Evolutionary conservation across 108 stramenopile species (phyloP), one percentile per base, ranked within the genome.

Genomic region (Discostella stelligeroides): DNA sequence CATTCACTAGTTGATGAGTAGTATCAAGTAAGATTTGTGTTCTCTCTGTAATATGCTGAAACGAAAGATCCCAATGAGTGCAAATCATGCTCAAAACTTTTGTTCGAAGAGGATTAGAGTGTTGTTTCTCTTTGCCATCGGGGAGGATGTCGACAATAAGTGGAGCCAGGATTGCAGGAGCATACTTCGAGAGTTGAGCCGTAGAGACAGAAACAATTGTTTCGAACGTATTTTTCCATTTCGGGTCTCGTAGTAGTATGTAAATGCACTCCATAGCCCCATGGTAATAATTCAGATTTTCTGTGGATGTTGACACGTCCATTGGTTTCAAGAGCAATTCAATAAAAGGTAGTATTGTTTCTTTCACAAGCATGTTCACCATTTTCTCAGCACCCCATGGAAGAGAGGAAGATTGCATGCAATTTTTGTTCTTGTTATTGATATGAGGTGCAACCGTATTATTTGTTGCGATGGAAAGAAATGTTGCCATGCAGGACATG

Each of bases 111-210:
- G 87, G 87, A 78, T 91, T 91, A 10, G 45, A 9, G 11, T 60
- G 47, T 49, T 63, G 55, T 61, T 75, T 73, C 68, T 88, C 86
- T 41, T 72, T 66, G 12, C 88, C 87, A 54, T 76, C 68, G 0
- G 48, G 50, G 8, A 56, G 40, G 0, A 91, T 79, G 63, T 87
- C 87, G 27, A 84, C 56, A 20, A 88, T 81, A 41, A 88, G 75
- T 10, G 90, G 88, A 17, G 86, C 80, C 18, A 91, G 41, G 20
- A 88, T 84, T 20, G 86, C 84, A 24, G 86, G 56, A 60, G 81
- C 81, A 56, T 80, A 75, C 37, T 74, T 83, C 20, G 79, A 80
- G 13, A 63, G 60, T 46, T 73, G 79, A 43, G 34, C 54, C 9
- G 30, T 34, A 18, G 38, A 28, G 20, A 41, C 40, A n/a, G 30